Conservation (phyloP, 192 early-diverging fungal species). For the Polychytrium aggregatum region DNA sequence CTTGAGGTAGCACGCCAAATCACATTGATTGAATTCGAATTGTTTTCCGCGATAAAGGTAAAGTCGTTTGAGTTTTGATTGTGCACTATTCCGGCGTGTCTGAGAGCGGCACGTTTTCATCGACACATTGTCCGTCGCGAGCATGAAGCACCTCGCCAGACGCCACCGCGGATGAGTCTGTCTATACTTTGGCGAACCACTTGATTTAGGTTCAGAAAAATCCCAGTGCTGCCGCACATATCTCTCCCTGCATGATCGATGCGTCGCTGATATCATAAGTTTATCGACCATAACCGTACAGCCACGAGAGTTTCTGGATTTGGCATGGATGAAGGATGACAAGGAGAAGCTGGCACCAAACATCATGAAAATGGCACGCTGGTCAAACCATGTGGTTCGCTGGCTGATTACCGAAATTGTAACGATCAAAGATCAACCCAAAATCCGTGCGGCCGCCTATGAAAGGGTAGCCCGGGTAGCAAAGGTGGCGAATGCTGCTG, state of each 20-base stretch:
- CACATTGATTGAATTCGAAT: slow-evolving; percentile 41
- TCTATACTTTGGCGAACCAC: no score
- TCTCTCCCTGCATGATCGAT: no score
- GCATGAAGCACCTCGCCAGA: no score
- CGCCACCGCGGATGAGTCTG: no score
- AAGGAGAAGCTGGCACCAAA: slow-evolving; percentile 43
- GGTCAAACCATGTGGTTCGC: slow-evolving; percentile 46
- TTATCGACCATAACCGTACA: no score
- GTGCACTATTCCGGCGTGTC: no score
- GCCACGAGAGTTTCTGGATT: slow-evolving; percentile 36
- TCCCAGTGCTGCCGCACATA: no score
- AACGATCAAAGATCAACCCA: slow-evolving; percentile 26
- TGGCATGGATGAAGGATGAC: slow-evolving; percentile 47
- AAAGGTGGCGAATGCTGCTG: slow-evolving; percentile 19
- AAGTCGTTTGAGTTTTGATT: background rate
- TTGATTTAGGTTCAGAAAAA: no score
- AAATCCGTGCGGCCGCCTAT: slow-evolving; percentile 26
- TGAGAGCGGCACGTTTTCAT: no score
- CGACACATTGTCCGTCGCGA: no score
- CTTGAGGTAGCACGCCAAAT: slow-evolving; percentile 45
- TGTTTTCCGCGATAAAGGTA: slow-evolving; percentile 38
- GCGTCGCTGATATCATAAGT: no score
- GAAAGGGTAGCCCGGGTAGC: slow-evolving; percentile 32
- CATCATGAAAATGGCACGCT: slow-evolving; percentile 37
- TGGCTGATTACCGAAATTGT: slow-evolving; percentile 48